Evolutionary conservation across 768 basidiomycete genomes (phyloP).

Genomic region (Mycena albidolilacea): DNA sequence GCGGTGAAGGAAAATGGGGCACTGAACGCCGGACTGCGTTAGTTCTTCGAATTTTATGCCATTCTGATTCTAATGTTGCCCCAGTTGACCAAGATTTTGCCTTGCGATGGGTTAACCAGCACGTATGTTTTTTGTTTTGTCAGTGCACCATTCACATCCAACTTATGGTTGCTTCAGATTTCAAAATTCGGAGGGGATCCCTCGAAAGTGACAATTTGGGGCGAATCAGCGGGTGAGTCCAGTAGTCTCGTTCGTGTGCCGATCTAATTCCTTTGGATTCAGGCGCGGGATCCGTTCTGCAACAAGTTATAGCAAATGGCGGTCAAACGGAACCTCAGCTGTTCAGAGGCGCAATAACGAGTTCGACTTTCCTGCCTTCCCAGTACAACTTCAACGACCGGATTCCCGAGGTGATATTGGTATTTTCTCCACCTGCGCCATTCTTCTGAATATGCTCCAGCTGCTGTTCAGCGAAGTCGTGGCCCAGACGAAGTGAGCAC

Average conservation of each 20-base stretch:
- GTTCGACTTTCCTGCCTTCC: conserved; percentile 51
- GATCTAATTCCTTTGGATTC: neutral
- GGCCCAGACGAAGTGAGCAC: conserved; percentile 41
- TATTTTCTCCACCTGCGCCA: neutral
- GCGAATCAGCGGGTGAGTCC: conserved; percentile 41
- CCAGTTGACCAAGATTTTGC: conserved; percentile 52
- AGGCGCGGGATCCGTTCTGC: conserved; percentile 54
- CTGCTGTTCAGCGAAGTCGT: conserved; percentile 38
- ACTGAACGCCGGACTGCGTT: conserved; percentile 50
- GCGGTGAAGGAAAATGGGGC: conserved; percentile 47
- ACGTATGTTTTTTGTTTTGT: conserved; percentile 37
- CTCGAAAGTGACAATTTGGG: conserved; percentile 45
- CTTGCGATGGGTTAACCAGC: conserved; percentile 50
- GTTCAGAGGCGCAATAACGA: conserved; percentile 51
- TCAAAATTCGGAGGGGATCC: conserved; percentile 44
- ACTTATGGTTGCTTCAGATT: conserved; percentile 30
- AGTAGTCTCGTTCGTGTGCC: neutral
- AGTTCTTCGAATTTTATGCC: conserved; percentile 23
- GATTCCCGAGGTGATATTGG: conserved; percentile 43
- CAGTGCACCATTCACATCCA: neutral
- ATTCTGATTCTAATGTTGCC: neutral
- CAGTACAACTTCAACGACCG: conserved; percentile 52
- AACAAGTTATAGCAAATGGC: conserved; percentile 50
- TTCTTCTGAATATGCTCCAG: conserved; percentile 7
- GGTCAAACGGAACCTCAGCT: conserved; percentile 51